Percentiles rank a stretch among this genome's conserved stretches.
phyloP scores from a whole-genome alignment of 345 rosid genomes.

The Melastoma malabathricum region DNA sequence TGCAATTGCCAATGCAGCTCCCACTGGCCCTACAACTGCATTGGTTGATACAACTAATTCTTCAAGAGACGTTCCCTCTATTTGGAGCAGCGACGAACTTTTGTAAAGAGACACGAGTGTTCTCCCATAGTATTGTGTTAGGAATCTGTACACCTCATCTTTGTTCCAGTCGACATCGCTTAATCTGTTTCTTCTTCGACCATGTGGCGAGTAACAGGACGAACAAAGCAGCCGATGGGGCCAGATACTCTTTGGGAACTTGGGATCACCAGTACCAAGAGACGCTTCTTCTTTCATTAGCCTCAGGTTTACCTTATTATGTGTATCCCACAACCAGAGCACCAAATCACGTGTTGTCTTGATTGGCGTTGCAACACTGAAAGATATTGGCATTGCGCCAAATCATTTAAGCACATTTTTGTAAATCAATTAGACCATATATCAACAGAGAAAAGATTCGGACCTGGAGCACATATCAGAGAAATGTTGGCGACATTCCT shows the following conservation, averaged over 20 bases:
- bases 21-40: conserved; percentile 80
- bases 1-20: conserved; percentile 95
- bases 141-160: conserved; percentile 68
- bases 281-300: conserved; percentile 68
- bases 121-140: conserved; percentile 54
- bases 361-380: conserved; percentile 64
- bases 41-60: conserved; percentile 48
- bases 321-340: conserved; percentile 91
- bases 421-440: not conserved
- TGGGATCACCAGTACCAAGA: conserved; percentile 68
- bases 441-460: conserved; percentile 2
- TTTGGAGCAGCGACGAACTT: conserved; percentile 26
- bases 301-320: conserved; percentile 82
- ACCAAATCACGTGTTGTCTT: conserved; percentile 56
- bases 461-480: conserved; percentile 83
- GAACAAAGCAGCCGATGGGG: conserved; percentile 84
- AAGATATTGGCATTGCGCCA: conserved; percentile 1
- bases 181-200: conserved; percentile 8
- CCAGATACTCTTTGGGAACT: conserved; percentile 83
- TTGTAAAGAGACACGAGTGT: conserved; percentile 51
- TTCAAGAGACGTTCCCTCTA: conserved; percentile 31
- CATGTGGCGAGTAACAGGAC: conserved; percentile 40
- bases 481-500: conserved; percentile 94
- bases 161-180: conserved; percentile 45
- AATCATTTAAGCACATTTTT: too few species aligned